Evolutionary conservation across 164 flowering plant genomes (phyloP), one percentile per base, ranked within the genome.

Genomic region (Tetracentron sinense): DNA sequence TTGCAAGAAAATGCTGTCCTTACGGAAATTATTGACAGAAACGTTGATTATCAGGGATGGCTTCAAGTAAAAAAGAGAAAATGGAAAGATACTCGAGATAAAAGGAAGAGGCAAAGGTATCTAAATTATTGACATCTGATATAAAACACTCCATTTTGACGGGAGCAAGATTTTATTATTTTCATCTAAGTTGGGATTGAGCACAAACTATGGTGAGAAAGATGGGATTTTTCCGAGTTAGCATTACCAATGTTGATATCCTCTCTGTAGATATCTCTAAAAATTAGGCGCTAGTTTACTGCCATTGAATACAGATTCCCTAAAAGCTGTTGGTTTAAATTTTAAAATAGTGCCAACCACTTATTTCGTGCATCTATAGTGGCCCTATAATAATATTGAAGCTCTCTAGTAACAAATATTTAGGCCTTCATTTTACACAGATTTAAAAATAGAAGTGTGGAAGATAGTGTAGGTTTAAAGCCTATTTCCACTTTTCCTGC

Each of bases 31-130:
- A 69, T 92, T 72, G 96, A 95, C 75, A 81, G 75, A 79, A 80
- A 73, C 70, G 77, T 75, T 20, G 97, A 95, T 77, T 95, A 95
- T 79, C 87, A 75, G 48, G 97, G 95, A 60, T 95, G 99, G 99
- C 94, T 95, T 70, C 88, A 82, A 70, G 53, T 67, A 52, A 88
- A 79, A 77, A 95, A 95, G 76, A 80, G 96, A 71, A 95, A 88
- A 68, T 95, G 99, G 99, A 95, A 79, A 77, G 78, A 76, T 55
- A 69, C 68, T 55, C 78, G 85, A 21, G 97, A 90, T 48, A 84
- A 62, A 76, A 81, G 87, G 73, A 95, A 95, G 76, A 82, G 75
- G 60, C 90, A 76, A 78, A 85, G 91, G 99, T 91, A 79, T 27
- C 23, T 35, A 64, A 25, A 42, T 28, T 20, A 44, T 30, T 33